Base-by-base conservation (phyloP, 257 asterid species). In the Knoxia roxburghii region DNA sequence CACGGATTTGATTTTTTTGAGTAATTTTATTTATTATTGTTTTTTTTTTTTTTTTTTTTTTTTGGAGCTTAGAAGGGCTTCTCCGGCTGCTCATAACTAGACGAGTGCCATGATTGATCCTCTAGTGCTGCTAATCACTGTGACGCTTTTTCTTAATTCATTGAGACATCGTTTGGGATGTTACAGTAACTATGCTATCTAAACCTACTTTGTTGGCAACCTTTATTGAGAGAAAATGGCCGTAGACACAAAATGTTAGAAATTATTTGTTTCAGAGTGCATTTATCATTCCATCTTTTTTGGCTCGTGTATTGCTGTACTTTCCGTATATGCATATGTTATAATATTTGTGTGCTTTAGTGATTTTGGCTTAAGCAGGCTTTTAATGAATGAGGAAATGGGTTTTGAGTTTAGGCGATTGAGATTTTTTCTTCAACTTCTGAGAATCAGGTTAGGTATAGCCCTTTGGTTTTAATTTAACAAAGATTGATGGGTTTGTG, bases 41-140 rank as follows among this genome's bases (percentile, higher is more conserved):
- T 30, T 55, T 55, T 15, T 29, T 13, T 18, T 32, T 1, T 39
- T 43, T 73, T 49, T 13, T 20, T 27, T 27, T 40, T 51, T 15
- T 48, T 35, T n/a, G 26, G 17, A 29, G 77, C 61, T 66, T 59
- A 52, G 63, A 45, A 33, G 77, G 61, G 76, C 40, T 65, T 66
- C 12, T n/a, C 48, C 54, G 27, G 4, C 37, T 53, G 26, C 27
- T 52, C 4, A 50, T n/a, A 32, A 23, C 20, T 8, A 7, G n/a
- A 33, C 2, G 71, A 48, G 60, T 50, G 54, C 52, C 32, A 35
- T 24, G 18, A 13, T 57, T 74, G 51, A 46, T 43, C 29, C 51
- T 65, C 40, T 46, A 65, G 46, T 66, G 68, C 27, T 65, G 67
- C 45, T 61, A 46, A 62, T 66, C 41, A 41, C 37, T n/a, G 29